Conservation (phyloP, 2,329 filamentous ascomycete species). For the Coniosporium tulheliwenetii region DNA sequence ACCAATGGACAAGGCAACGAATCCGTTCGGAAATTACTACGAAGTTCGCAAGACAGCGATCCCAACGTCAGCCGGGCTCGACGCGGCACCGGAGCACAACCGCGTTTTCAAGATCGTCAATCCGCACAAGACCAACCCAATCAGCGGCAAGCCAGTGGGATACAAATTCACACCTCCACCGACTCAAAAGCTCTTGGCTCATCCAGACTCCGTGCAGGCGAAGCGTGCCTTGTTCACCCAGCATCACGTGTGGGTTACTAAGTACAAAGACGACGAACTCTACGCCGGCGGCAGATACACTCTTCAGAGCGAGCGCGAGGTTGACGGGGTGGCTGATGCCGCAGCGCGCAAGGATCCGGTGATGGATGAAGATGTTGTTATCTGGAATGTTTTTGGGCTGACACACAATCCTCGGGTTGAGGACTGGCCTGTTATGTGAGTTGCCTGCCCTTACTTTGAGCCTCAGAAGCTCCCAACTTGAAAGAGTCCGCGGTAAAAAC, state of each 20-base stretch:
- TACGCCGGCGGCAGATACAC: conserved; percentile 34
- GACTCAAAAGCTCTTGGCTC: conserved; percentile 33
- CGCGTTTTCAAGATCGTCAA: conserved; percentile 40
- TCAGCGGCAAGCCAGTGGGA: conserved; percentile 27
- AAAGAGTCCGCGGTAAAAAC: too few relatives aligned
- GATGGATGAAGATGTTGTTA: conserved; percentile 29
- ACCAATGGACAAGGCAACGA: conserved; percentile 34
- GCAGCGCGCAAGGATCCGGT: conserved; percentile 26
- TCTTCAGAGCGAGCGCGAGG: conserved; percentile 26
- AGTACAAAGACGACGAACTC: conserved; percentile 35
- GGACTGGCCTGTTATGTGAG: conserved; percentile 32
- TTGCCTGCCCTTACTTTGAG: not conserved
- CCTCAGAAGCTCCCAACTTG: too few relatives aligned
- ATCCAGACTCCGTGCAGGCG: conserved; percentile 26
- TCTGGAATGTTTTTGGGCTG: conserved; percentile 34
- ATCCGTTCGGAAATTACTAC: conserved; percentile 48
- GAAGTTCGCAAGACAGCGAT: conserved; percentile 34
- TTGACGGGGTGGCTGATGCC: conserved; percentile 28
- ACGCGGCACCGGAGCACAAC: conserved; percentile 39
- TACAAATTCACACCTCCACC: conserved; percentile 33
- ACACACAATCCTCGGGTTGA: conserved; percentile 37
- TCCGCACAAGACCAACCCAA: conserved; percentile 25
- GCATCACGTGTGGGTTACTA: conserved; percentile 39
- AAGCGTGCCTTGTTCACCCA: conserved; percentile 32
- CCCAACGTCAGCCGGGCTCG: conserved; percentile 29